Percentiles rank a stretch among this genome's conserved stretches.
These are phyloP conservation scores for Alternaria burnsii DNA, from an alignment of 2,329 filamentous ascomycete genomes.

Conservation along the genomic window DNA sequence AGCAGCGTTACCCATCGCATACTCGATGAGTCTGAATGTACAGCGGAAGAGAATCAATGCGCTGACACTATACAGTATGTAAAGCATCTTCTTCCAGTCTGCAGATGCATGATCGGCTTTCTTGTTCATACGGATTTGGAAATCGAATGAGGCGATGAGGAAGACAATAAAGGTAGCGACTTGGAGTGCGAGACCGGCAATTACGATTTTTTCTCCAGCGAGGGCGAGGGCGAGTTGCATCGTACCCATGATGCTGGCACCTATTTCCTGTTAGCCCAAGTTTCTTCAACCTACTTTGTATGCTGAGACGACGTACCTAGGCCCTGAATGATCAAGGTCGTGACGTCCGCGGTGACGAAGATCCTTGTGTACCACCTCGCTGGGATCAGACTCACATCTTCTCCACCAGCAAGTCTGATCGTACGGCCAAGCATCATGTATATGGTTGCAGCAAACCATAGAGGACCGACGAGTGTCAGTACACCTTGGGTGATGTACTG, in stretches of 20 bases:
- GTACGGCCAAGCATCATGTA: constrained; percentile 58
- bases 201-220: constrained; percentile 46
- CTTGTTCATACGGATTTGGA: constrained; percentile 38
- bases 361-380: constrained; percentile 42
- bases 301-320: constrained; percentile 29
- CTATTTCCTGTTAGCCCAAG: constrained; percentile 17
- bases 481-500: constrained; percentile 55
- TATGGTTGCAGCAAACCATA: constrained; percentile 57
- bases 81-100: constrained; percentile 39
- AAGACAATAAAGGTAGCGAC: constrained; percentile 46
- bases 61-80: constrained; percentile 58
- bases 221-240: constrained; percentile 44
- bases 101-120: constrained; percentile 6
- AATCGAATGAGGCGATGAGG: constrained; percentile 40
- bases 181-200: constrained; percentile 45
- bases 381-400: constrained; percentile 36
- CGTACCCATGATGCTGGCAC: constrained; percentile 44
- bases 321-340: constrained; percentile 41
- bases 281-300: background rate
- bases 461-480: constrained; percentile 55
- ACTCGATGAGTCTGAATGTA: constrained; percentile 62
- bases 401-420: constrained; percentile 41
- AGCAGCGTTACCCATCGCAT: constrained; percentile 56
- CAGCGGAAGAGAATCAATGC: constrained; percentile 60
- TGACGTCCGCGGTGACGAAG: constrained; percentile 41